These are phyloP conservation scores for Anthracocystis walkeri DNA, from an alignment of 1,284 basidiomycete species.

Conservation along the genomic window DNA sequence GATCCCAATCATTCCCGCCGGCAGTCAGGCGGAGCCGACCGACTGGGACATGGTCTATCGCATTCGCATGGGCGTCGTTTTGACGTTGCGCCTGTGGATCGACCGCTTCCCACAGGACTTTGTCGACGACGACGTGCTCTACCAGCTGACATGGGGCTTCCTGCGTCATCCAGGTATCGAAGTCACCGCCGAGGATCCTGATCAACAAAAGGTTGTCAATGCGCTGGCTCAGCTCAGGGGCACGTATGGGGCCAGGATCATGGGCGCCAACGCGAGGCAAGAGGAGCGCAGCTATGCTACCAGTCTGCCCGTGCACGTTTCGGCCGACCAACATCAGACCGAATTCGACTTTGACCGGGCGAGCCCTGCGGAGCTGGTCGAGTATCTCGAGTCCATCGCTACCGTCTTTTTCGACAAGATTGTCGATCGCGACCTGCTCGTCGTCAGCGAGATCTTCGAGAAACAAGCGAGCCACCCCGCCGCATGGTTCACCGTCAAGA, in stretches of 20 bases:
- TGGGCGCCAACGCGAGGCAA: conserved; percentile 53
- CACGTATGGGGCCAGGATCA: conserved; percentile 44
- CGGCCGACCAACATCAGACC: conserved; percentile 14
- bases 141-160: conserved; percentile 54
- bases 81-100: conserved; percentile 59
- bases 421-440: conserved; percentile 58
- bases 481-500: conserved; percentile 56
- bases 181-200: conserved; percentile 42
- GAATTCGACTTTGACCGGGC: conserved; percentile 58
- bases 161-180: conserved; percentile 40
- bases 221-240: conserved; percentile 46
- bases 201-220: conserved; percentile 47
- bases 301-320: conserved; percentile 26
- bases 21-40: conserved; percentile 51
- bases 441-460: conserved; percentile 61
- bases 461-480: conserved; percentile 45
- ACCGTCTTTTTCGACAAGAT: conserved; percentile 64
- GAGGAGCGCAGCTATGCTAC: conserved; percentile 40
- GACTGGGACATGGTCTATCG: conserved; percentile 61
- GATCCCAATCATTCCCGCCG: conserved; percentile 43
- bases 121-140: conserved; percentile 59
- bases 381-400: conserved; percentile 64
- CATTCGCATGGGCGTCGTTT: conserved; percentile 60
- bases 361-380: conserved; percentile 52
- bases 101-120: conserved; percentile 64